Evolutionary conservation across 1,284 basidiomycete species (phyloP).

Genomic region (Cryptococcus sp.): DNA sequence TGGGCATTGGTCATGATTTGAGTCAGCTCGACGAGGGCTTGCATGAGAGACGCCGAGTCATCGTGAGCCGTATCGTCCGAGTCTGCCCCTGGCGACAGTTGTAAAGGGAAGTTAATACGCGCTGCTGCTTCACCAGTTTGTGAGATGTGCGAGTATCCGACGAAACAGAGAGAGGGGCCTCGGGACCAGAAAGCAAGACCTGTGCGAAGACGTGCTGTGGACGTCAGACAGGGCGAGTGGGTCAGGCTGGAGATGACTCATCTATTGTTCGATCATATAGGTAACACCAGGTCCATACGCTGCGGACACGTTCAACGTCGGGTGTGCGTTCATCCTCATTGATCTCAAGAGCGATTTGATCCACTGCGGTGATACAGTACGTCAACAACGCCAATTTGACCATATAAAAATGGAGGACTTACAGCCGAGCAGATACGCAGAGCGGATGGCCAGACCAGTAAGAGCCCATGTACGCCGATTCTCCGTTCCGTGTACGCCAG

Average conservation of each 20-base stretch:
- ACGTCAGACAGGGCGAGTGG: conserved; percentile 15
- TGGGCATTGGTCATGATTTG: conserved; percentile 56
- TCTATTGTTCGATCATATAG: conserved; percentile 54
- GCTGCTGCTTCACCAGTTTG: conserved; percentile 50
- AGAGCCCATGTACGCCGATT: conserved; percentile 53
- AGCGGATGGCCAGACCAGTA: conserved; percentile 52
- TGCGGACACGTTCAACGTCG: conserved; percentile 49
- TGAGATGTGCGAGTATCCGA: conserved; percentile 46
- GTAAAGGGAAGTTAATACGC: conserved; percentile 50
- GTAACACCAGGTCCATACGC: conserved; percentile 56
- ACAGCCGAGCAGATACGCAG: conserved; percentile 49
- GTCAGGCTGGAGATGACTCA: conserved; percentile 12
- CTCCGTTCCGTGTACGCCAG: conserved; percentile 47
- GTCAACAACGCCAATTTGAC: not conserved
- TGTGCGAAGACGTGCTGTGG: conserved; percentile 40
- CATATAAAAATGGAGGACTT: conserved; percentile 20
- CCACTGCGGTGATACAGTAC: conserved; percentile 23
- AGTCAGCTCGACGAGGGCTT: conserved; percentile 50
- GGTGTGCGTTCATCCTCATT: conserved; percentile 38
- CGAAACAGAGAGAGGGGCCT: conserved; percentile 53
- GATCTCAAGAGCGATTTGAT: conserved; percentile 46
- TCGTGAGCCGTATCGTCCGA: conserved; percentile 16
- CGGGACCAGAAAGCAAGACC: conserved; percentile 55
- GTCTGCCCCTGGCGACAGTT: conserved; percentile 32
- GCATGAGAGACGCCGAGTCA: conserved; percentile 45